Percentiles rank a stretch among this genome's conserved stretches.
Conservation (phyloP, 805 yeast genomes). For the Kluyveromyces dobzhanskii region DNA sequence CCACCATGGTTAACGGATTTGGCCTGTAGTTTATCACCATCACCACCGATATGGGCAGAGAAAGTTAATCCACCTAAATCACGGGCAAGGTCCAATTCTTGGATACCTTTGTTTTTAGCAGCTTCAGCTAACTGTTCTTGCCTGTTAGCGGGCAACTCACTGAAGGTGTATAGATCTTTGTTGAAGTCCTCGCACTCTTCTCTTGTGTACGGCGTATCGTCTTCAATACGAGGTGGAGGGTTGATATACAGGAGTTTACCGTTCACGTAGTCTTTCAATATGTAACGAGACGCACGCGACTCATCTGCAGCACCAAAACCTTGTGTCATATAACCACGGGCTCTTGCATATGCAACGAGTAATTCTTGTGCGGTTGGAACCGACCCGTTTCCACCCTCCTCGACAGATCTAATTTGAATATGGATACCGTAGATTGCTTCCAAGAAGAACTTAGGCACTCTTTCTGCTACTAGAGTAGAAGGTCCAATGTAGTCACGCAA, state of each 20-base stretch:
- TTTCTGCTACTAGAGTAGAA: conserved; percentile 68
- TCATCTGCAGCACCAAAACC: conserved; percentile 97
- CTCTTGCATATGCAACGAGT: conserved; percentile 85
- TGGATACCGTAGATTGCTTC: conserved; percentile 94
- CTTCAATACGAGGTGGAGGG: conserved; percentile 75
- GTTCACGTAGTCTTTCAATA: conserved; percentile 88
- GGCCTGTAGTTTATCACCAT: conserved; percentile 35
- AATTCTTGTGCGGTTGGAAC: conserved; percentile 84
- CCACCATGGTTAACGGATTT: conserved; percentile 66
- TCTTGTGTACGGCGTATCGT: conserved; percentile 41
- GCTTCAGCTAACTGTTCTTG: conserved; percentile 63
- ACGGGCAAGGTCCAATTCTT: conserved; percentile 52
- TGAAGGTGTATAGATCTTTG: conserved; percentile 58
- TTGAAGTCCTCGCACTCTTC: conserved; percentile 63
- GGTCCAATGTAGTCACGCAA: conserved; percentile 90
- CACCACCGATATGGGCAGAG: conserved; percentile 62
- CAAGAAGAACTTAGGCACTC: conserved; percentile 80
- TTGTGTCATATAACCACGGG: conserved; percentile 96
- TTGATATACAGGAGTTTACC: conserved; percentile 79
- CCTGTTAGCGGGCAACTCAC: conserved; percentile 62
- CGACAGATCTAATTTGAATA: conserved; percentile 61
- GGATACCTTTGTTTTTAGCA: conserved; percentile 47
- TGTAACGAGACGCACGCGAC: conserved; percentile 85
- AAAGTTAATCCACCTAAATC: conserved; percentile 71
- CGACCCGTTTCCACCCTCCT: conserved; percentile 80